A percentile compares a stretch with the other conserved stretches of the same genome.
phyloP scores from a whole-genome alignment of 495 filamentous ascomycete species.

The Hypoxylon perforatum region DNA sequence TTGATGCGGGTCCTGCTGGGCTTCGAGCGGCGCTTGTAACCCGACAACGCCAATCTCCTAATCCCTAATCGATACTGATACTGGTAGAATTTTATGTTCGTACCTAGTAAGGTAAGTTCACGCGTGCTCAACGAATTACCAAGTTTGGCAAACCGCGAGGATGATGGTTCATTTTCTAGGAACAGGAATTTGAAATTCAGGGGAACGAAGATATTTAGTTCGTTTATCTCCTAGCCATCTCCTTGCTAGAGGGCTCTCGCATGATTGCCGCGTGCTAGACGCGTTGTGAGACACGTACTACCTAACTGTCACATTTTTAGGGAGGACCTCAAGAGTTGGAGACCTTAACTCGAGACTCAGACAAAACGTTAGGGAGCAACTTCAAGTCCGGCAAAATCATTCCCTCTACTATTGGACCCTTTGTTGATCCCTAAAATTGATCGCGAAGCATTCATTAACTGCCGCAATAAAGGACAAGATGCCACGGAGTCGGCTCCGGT shows the following conservation, averaged over 20 bases:
- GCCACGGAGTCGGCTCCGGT: slow-evolving; percentile 4
- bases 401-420: neutral
- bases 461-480: slow-evolving; percentile 14
- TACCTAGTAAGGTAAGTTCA: neutral
- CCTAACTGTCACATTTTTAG: neutral
- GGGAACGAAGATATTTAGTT: slow-evolving; percentile 3
- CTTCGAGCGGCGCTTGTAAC: too few relatives aligned
- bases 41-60: too few relatives aligned
- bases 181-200: slow-evolving; percentile 13
- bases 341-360: neutral
- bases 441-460: slow-evolving; percentile 1
- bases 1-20: too few relatives aligned
- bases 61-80: too few relatives aligned
- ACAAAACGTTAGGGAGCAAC: slow-evolving; percentile 1
- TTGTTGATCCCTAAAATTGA: slow-evolving; percentile 4
- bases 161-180: slow-evolving; percentile 6
- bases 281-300: slow-evolving; percentile 19
- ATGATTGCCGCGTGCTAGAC: slow-evolving; percentile 6
- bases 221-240: slow-evolving; percentile 16
- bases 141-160: neutral
- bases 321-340: slow-evolving; percentile 13
- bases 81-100: too few relatives aligned
- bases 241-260: slow-evolving; percentile 16
- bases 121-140: slow-evolving; percentile 1
- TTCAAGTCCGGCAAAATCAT: slow-evolving; percentile 5